Evolutionary conservation across 139 green algal genomes (phyloP).

Genomic region (Yamagishiella unicocca): DNA sequence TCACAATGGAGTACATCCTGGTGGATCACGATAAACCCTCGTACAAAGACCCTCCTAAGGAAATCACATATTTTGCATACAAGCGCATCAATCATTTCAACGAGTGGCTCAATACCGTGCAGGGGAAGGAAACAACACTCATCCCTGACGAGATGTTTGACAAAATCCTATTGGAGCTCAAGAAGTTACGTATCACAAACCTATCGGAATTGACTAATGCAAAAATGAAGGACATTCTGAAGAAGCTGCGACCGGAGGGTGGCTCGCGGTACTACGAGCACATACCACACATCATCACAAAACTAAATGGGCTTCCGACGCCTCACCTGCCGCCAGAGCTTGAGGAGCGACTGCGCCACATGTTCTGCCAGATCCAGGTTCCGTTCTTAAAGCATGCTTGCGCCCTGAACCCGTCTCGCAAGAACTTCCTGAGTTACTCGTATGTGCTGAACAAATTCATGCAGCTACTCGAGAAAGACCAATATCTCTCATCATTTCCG

Average conservation of each 20-base stretch:
- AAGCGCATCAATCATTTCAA: slow-evolving; percentile 52
- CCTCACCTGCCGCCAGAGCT: not conserved
- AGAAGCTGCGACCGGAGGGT: slow-evolving; percentile 43
- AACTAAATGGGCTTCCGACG: slow-evolving; percentile 26
- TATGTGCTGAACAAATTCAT: slow-evolving; percentile 46
- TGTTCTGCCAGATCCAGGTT: slow-evolving; percentile 48
- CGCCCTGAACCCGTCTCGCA: not conserved
- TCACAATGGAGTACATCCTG: not conserved
- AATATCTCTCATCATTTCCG: slow-evolving; percentile 34
- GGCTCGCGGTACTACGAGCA: slow-evolving; percentile 55
- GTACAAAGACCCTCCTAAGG: slow-evolving; percentile 40
- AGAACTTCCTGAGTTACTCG: slow-evolving; percentile 52
- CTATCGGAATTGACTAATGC: slow-evolving; percentile 31
- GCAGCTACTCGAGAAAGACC: slow-evolving; percentile 39
- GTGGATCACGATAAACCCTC: slow-evolving; percentile 4
- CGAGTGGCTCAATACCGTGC: slow-evolving; percentile 46
- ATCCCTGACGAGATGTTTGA: slow-evolving; percentile 47
- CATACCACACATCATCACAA: slow-evolving; percentile 20
- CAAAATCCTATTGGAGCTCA: slow-evolving; percentile 51
- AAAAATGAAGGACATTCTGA: slow-evolving; percentile 45
- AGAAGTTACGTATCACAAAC: slow-evolving; percentile 47
- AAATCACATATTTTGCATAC: slow-evolving; percentile 42
- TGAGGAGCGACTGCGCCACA: slow-evolving; percentile 40
- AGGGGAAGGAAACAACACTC: slow-evolving; percentile 44
- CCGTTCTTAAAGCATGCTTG: slow-evolving; percentile 28